Conservation (phyloP, 108 stramenopile species). For the Discostella pseudostelligera region DNA sequence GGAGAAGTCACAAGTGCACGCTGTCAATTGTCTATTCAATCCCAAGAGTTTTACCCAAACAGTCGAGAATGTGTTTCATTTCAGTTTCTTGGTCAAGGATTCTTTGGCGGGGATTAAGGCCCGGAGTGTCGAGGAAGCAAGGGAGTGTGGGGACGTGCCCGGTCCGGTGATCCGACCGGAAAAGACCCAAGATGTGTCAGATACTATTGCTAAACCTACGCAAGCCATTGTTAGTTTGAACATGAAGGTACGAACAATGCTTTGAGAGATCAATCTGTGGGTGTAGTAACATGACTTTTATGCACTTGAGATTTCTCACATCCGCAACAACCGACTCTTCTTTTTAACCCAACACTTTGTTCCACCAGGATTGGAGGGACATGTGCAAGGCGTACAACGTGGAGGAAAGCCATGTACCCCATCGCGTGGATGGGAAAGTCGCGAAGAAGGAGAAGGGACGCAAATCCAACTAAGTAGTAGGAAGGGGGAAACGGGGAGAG, state of each 20-base stretch:
- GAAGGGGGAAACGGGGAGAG: background rate
- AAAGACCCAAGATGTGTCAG: background rate
- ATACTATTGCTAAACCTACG: constrained; percentile 14
- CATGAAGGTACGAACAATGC: constrained; percentile 29
- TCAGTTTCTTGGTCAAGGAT: constrained; percentile 75
- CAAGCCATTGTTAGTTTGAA: constrained; percentile 77
- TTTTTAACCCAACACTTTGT: background rate
- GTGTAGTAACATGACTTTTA: too few relatives aligned
- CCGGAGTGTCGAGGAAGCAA: constrained; percentile 25
- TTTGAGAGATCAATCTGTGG: background rate
- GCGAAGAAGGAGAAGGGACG: constrained; percentile 17
- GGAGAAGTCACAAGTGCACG: constrained; percentile 48
- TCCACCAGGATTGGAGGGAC: constrained; percentile 66
- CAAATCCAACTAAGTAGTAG: background rate
- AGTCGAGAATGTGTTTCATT: constrained; percentile 88
- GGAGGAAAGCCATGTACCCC: constrained; percentile 58
- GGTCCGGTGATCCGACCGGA: constrained; percentile 29
- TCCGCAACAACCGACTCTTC: background rate
- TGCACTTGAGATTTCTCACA: too few relatives aligned
- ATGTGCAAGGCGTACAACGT: constrained; percentile 64
- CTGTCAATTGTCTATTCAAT: constrained; percentile 69
- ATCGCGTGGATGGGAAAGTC: constrained; percentile 39
- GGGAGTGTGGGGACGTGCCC: constrained; percentile 26
- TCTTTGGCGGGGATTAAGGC: constrained; percentile 46
- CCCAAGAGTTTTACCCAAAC: constrained; percentile 87